phyloP scores from a whole-genome alignment of 2,329 filamentous ascomycete genomes.

The Aureobasidium leucospermi region DNA sequence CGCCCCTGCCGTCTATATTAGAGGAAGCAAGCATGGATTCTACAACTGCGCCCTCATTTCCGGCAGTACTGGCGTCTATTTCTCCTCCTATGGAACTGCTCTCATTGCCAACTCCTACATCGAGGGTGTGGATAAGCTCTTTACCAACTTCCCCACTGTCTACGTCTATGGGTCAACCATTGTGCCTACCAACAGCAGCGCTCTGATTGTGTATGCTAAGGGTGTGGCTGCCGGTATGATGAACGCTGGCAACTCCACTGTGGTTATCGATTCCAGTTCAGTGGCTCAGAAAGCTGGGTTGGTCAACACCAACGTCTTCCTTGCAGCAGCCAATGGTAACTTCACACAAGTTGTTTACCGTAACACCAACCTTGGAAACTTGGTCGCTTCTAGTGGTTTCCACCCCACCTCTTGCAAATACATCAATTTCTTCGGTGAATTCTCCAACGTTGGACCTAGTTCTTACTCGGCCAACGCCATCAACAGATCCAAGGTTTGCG shows the following conservation, averaged over 20 bases:
- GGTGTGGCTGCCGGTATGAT: slow-evolving; percentile 14
- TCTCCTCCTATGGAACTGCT: slow-evolving; percentile 26
- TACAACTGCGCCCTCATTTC: slow-evolving; percentile 40
- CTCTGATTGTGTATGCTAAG: slow-evolving; percentile 23
- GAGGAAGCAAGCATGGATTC: slow-evolving; percentile 35
- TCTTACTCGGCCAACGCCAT: slow-evolving; percentile 31
- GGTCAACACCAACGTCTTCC: slow-evolving; percentile 29
- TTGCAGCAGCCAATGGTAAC: slow-evolving; percentile 34
- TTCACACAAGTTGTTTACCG: slow-evolving; percentile 37
- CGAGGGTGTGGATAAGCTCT: slow-evolving; percentile 36
- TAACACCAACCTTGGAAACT: slow-evolving; percentile 31
- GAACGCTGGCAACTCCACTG: slow-evolving; percentile 14
- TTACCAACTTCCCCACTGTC: slow-evolving; percentile 34
- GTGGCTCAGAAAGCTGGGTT: slow-evolving; percentile 14
- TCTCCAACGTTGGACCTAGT: slow-evolving; percentile 34
- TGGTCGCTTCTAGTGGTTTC: slow-evolving; percentile 34
- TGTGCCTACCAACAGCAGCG: slow-evolving; percentile 29
- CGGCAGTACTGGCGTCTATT: slow-evolving; percentile 28
- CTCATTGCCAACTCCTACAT: slow-evolving; percentile 41
- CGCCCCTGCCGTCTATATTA: slow-evolving; percentile 24
- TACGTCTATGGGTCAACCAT: slow-evolving; percentile 41
- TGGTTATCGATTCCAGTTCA: slow-evolving; percentile 16
- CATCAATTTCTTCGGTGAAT: slow-evolving; percentile 36
- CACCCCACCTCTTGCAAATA: slow-evolving; percentile 21
- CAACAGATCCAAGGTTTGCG: slow-evolving; percentile 27